Evolutionary conservation across 768 basidiomycete genomes (phyloP), one percentile per base, ranked within the genome.

Genomic region (Tylopilus sp.): DNA sequence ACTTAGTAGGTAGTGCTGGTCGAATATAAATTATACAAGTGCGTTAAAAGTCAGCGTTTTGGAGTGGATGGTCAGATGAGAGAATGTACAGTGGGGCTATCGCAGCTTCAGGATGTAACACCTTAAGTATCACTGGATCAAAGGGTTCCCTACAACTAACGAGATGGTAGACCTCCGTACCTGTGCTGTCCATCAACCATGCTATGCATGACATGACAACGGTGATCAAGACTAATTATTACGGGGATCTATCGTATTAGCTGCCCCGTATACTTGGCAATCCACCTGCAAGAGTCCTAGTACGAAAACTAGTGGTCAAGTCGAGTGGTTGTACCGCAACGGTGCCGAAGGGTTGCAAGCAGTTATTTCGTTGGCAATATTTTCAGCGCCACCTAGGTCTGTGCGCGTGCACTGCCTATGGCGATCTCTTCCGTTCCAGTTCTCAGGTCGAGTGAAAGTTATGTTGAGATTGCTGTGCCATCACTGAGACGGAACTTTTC

Each of bases 121-220:
- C 22, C 31, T 59, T 59, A 59, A 48, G 48, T 50, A 55, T 44
- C 22, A 13, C 28, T 35, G 6, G 15, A 28, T 26, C n/a, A 40
- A 22, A 22, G 47, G 10, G 22, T 10, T 26, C 26, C 18, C n/a
- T 11, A 17, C 26, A 13, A 20, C 6, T 40, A 26, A 31, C 18
- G 43, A 33, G 40, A 43, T 40, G 35, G n/a, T 26, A 18, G 25
- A 36, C 12, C 25, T 12, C 10, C 31, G 28, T 40, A 35, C 42
- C 48, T 51, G 36, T 26, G 31, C 36, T 8, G 48, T 26, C 35
- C 51, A 58, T 58, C 57, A 58, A 50, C 36, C 47, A 50, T 28
- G 41, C 42, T 23, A 40, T 44, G 48, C 51, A 21, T 35, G 30
- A 46, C 40, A 18, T 33, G 18, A 48, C 51, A 53, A 53, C 47